phyloP scores from a whole-genome alignment of 306 rosid genomes.

The Prunus persica region DNA sequence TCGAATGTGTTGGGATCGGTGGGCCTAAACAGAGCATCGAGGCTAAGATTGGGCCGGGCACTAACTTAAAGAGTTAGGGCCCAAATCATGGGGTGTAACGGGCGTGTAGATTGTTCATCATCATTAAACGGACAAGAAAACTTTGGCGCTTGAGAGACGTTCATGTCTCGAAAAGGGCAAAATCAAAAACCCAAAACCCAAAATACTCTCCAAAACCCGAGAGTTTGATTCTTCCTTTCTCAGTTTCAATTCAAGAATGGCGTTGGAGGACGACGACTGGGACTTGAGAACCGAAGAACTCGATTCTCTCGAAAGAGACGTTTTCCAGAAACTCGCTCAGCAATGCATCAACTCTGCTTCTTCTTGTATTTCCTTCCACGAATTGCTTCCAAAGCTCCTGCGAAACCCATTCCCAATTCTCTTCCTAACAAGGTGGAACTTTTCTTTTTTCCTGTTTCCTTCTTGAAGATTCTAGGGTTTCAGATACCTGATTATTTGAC shows the following conservation, averaged over 20 bases:
- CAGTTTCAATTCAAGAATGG: conserved; percentile 15
- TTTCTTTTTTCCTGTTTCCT: conserved; percentile 1
- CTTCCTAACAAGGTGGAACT: conserved; percentile 35
- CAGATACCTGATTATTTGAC: not conserved
- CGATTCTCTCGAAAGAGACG: conserved; percentile 82
- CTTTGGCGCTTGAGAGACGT: not conserved
- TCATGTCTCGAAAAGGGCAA: not conserved
- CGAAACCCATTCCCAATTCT: conserved; percentile 25
- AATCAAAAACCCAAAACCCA: not conserved
- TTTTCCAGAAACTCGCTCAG: conserved; percentile 71
- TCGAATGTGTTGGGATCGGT: not conserved
- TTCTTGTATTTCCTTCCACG: conserved; percentile 13
- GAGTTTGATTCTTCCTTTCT: not conserved
- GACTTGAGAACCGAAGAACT: conserved; percentile 70
- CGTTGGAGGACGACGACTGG: conserved; percentile 55
- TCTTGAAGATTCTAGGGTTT: conserved; percentile 9
- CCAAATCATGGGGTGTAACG: not conserved
- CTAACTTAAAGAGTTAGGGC: not conserved
- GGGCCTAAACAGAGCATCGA: not conserved
- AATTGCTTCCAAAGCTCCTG: conserved; percentile 12
- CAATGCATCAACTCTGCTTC: conserved; percentile 36
- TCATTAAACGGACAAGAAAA: not conserved
- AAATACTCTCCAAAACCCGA: not conserved
- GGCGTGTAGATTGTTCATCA: not conserved
- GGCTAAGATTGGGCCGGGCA: not conserved